These are phyloP conservation scores for Ogataea methanolica DNA, from an alignment of 805 yeast genomes.

Conservation along the genomic window DNA sequence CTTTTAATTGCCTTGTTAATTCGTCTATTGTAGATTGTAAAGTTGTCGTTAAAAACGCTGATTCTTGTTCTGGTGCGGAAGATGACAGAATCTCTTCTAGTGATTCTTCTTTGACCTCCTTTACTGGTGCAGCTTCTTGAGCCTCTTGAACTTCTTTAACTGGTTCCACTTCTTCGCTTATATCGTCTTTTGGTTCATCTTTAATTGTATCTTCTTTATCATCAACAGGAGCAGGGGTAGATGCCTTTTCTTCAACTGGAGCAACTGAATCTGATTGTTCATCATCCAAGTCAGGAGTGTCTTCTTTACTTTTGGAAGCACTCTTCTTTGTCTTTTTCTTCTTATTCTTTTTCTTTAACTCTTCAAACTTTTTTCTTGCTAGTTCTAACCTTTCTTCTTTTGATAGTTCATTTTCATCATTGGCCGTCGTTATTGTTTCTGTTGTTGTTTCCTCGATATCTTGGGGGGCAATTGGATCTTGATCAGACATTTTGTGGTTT, in stretches of 20 bases:
- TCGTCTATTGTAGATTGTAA: slow-evolving; percentile 31
- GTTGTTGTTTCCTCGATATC: background rate
- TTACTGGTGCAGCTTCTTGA: background rate
- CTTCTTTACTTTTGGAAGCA: slow-evolving; percentile 6
- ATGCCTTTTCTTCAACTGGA: slow-evolving; percentile 1
- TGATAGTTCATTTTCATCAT: slow-evolving; percentile 22
- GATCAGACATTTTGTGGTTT: too few relatives aligned
- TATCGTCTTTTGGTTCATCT: slow-evolving; percentile 1
- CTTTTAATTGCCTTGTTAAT: slow-evolving; percentile 28
- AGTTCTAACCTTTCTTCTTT: slow-evolving; percentile 32
- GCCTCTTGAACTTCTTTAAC: background rate
- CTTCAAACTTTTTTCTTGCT: slow-evolving; percentile 34
- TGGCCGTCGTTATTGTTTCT: background rate
- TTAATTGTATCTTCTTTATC: background rate
- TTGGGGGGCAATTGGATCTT: too few relatives aligned
- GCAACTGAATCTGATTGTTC: background rate
- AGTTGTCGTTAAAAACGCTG: slow-evolving; percentile 20
- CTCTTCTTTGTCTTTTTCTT: slow-evolving; percentile 17
- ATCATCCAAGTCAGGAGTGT: slow-evolving; percentile 1
- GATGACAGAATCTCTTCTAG: slow-evolving; percentile 16
- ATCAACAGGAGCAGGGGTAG: background rate
- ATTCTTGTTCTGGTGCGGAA: slow-evolving; percentile 13
- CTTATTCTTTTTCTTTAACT: slow-evolving; percentile 28
- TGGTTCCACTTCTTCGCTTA: slow-evolving; percentile 1
- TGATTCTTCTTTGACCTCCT: slow-evolving; percentile 3